These are phyloP conservation scores for Apophysomyces trapeziformis DNA, from an alignment of 371 early-diverging fungal genomes.

Conservation along the genomic window DNA sequence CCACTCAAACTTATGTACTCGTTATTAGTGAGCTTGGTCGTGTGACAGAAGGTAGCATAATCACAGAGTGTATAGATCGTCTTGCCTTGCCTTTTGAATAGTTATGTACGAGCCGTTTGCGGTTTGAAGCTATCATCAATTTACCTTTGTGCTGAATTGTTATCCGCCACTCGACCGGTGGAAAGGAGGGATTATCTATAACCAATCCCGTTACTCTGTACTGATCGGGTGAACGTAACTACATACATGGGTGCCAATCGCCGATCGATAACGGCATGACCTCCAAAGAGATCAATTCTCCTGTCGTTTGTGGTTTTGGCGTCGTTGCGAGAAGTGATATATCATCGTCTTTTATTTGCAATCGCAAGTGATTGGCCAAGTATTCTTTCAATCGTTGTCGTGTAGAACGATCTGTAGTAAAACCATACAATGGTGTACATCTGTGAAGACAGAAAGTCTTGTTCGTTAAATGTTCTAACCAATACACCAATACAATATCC, in stretches of 20 bases:
- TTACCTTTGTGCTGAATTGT: slow-evolving; percentile 1
- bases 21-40: not conserved
- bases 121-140: not conserved
- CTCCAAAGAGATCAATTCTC: not conserved
- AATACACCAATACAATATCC: not conserved
- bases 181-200: slow-evolving; percentile 1
- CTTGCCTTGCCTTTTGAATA: not conserved
- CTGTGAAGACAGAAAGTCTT: not conserved
- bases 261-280: not conserved
- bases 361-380: not conserved
- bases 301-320: not conserved
- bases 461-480: not conserved
- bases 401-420: not conserved
- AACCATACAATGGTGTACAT: slow-evolving; percentile 1
- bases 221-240: too few species aligned
- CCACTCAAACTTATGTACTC: not conserved
- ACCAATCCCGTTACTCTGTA: not conserved
- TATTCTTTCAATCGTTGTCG: not conserved
- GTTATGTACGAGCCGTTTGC: not conserved
- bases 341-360: not conserved
- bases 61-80: not conserved
- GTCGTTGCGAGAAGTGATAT: not conserved
- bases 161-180: slow-evolving; percentile 6
- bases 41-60: slow-evolving; percentile 1
- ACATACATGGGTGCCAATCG: not conserved